Conservation (phyloP, 2,329 filamentous ascomycete species). For the Aspergillus spinulosporus region DNA sequence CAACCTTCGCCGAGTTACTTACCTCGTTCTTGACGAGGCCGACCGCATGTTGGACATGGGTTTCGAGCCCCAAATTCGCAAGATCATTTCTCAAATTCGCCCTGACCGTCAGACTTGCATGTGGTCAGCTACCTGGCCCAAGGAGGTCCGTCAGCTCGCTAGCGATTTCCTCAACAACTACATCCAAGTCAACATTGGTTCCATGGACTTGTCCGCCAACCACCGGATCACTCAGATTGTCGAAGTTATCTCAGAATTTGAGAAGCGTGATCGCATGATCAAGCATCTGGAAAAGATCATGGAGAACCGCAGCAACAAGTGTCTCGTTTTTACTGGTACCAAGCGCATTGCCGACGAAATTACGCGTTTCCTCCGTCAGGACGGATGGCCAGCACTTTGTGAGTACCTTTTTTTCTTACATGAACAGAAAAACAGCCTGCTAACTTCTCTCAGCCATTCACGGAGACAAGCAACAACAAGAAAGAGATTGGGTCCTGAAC, state of each 20-base stretch:
- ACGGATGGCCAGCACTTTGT: conserved; percentile 97
- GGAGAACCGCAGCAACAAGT: conserved; percentile 94
- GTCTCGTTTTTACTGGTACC: conserved; percentile 83
- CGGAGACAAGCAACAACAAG: conserved; percentile 98
- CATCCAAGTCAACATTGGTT: conserved; percentile 98
- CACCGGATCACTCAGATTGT: conserved; percentile 97
- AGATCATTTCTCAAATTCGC: conserved; percentile 96
- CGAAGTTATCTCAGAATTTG: conserved; percentile 91
- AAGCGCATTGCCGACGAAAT: conserved; percentile 97
- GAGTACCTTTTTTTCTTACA: conserved; percentile 46
- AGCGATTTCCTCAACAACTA: conserved; percentile 90
- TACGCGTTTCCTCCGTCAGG: conserved; percentile 92
- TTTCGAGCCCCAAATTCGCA: conserved; percentile 99
- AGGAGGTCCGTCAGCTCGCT: conserved; percentile 92
- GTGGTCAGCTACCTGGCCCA: conserved; percentile 99
- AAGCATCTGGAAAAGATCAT: conserved; percentile 98
- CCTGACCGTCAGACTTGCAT: conserved; percentile 98
- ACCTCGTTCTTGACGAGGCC: conserved; percentile 96
- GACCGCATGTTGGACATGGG: conserved; percentile 99
- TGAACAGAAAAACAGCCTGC: conserved; percentile 29
- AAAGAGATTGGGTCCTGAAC: conserved; percentile 98
- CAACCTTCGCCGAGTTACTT: conserved; percentile 95
- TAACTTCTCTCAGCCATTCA: conserved; percentile 73
- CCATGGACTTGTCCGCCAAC: conserved; percentile 93
- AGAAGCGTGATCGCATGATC: conserved; percentile 97